These are phyloP conservation scores for Symbiodinium pilosum DNA, from an alignment of 73 alveolate species.

Conservation along the genomic window DNA sequence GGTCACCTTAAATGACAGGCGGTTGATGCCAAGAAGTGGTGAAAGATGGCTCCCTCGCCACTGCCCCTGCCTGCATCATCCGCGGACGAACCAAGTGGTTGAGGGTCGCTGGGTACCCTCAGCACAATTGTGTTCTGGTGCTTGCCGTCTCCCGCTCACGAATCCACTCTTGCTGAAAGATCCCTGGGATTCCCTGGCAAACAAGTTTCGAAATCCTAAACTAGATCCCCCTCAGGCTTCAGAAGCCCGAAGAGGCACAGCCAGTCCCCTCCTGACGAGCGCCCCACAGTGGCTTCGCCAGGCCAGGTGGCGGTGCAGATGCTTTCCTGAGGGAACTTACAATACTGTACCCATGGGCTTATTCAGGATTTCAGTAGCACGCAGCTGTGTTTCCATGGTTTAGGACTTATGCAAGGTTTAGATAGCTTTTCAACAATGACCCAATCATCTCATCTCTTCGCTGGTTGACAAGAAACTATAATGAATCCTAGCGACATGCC, in stretches of 20 bases:
- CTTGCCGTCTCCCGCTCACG: no score
- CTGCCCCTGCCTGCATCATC: neutral
- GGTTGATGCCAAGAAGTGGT: no score
- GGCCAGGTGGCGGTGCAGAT: constrained; percentile 7
- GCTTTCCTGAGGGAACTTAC: neutral
- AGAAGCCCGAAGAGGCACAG: no score
- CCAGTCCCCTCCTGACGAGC: neutral
- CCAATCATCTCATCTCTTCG: neutral
- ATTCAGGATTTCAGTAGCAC: no score
- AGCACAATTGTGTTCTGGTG: neutral
- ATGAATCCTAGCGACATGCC: no score
- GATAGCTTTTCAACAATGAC: neutral
- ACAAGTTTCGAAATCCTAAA: no score
- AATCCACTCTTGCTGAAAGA: no score
- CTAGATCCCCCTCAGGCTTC: no score
- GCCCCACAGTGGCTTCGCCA: neutral
- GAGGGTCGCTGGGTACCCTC: neutral
- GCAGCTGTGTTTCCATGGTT: no score
- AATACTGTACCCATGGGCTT: neutral
- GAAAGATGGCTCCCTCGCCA: no score
- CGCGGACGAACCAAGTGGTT: neutral
- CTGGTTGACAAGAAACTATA: neutral
- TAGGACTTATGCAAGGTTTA: no score
- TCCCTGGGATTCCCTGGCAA: no score
- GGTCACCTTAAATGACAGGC: neutral